A percentile compares a stretch with the other conserved stretches of the same genome.
phyloP scores from a whole-genome alignment of 352 stramenopile species.

The Peronosclerospora sorghi region DNA sequence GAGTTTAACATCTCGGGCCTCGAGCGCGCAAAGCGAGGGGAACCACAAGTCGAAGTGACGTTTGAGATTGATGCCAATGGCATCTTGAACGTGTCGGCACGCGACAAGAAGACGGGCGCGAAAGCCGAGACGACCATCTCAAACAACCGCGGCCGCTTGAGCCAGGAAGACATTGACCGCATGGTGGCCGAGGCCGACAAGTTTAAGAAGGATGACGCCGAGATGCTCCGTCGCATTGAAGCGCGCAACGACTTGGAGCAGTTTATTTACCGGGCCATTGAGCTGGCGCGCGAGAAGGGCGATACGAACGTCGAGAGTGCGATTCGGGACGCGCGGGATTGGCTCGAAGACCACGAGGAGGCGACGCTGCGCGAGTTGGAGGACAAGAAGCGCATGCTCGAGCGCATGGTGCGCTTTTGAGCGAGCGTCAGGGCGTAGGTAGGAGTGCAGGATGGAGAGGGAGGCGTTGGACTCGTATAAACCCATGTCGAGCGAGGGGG shows the following conservation, averaged over 20 bases:
- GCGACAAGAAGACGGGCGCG: constrained; percentile 93
- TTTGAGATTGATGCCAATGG: constrained; percentile 86
- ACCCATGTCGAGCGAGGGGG: too few relatives aligned
- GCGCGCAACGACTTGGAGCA: constrained; percentile 62
- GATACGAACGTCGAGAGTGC: constrained; percentile 69
- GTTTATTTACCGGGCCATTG: constrained; percentile 66
- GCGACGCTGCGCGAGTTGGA: constrained; percentile 90
- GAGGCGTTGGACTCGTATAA: too few relatives aligned
- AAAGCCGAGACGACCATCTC: constrained; percentile 97
- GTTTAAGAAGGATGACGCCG: constrained; percentile 94
- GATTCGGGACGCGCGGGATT: constrained; percentile 76
- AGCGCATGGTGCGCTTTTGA: constrained; percentile 64
- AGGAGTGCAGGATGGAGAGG: too few relatives aligned
- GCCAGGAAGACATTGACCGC: constrained; percentile 95
- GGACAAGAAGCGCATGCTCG: constrained; percentile 86
- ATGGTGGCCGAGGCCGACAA: constrained; percentile 98
- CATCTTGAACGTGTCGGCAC: constrained; percentile 91
- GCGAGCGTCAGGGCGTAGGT: too few relatives aligned
- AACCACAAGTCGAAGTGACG: constrained; percentile 83
- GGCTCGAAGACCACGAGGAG: constrained; percentile 80
- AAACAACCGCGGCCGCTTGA: constrained; percentile 96
- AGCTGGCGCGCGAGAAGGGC: constrained; percentile 54
- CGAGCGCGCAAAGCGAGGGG: constrained; percentile 76
- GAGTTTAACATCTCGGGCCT: constrained; percentile 84
- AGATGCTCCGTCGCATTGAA: constrained; percentile 94